These are phyloP conservation scores for Penicillium verrucosum DNA, from an alignment of 2,329 filamentous ascomycete genomes.

Conservation along the genomic window DNA sequence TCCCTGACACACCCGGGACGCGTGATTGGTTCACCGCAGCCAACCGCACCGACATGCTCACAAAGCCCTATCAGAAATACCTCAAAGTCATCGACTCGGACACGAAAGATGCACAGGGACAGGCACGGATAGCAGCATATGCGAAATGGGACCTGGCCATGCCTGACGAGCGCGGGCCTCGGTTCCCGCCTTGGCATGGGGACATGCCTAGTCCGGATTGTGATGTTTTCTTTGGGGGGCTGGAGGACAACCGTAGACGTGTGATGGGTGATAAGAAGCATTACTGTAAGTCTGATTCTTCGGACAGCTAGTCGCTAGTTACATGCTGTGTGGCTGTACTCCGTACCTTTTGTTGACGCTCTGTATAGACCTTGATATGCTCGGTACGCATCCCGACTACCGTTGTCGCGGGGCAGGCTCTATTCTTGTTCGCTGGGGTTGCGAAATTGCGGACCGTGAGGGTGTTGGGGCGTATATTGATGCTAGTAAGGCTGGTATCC, in stretches of 20 bases:
- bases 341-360: neutral
- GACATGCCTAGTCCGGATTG: slow-evolving; percentile 18
- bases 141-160: slow-evolving; percentile 31
- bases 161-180: slow-evolving; percentile 23
- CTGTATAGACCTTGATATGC: slow-evolving; percentile 34
- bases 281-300: slow-evolving; percentile 23
- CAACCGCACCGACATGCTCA: slow-evolving; percentile 20
- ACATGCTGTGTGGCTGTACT: neutral
- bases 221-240: slow-evolving; percentile 17
- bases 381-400: slow-evolving; percentile 45
- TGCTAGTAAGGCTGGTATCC: slow-evolving; percentile 35
- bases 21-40: slow-evolving; percentile 27
- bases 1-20: slow-evolving; percentile 29
- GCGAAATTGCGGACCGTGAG: slow-evolving; percentile 37
- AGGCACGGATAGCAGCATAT: slow-evolving; percentile 24
- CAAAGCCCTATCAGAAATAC: slow-evolving; percentile 26
- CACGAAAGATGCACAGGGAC: slow-evolving; percentile 5
- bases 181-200: slow-evolving; percentile 29
- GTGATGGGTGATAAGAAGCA: slow-evolving; percentile 26
- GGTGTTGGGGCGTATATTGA: slow-evolving; percentile 40
- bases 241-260: slow-evolving; percentile 20
- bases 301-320: neutral
- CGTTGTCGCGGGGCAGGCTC: slow-evolving; percentile 42
- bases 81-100: slow-evolving; percentile 28
- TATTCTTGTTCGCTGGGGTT: slow-evolving; percentile 39